Base-by-base conservation (phyloP, 225 moss, liverwort and hornwort species). In the Marchantia polymorpha region DNA sequence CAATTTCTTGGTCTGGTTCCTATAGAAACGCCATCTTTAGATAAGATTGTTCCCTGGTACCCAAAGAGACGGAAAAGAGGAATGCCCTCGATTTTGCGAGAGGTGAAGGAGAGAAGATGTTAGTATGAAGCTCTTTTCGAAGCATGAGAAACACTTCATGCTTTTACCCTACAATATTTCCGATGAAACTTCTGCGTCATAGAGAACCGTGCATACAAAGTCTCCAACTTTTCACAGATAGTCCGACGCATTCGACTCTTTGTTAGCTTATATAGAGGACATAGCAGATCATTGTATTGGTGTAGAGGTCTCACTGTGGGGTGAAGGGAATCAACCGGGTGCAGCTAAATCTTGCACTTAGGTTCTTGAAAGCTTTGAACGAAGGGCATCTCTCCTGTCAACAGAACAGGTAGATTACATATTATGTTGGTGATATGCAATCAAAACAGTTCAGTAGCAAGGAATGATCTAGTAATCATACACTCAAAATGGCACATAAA, bases 301-400 rank as follows among this genome's bases (percentile, higher is more conserved):
- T 48, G 54, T 47, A 69, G 75, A 49, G 72, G 51, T 39, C 83
- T 81, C 60, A 87, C 86, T 50, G 19, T 58, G 53, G 73, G 87
- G 82, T 91, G 86, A 16, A 93, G 91, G 65, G 97, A 91, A 48
- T 93, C 90, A 22, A 79, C 20, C 4, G 92, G 74, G 81, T 92
- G 94, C 46, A 91, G 89, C 48, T 93, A 90, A 78, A 94, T 90
- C 81, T 88, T 93, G 82, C 92, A 97, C 81, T 97, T 97, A 8
- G 92, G 94, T 30, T 93, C 94, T 83, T 93, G 94, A 81, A 94
- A 87, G 82, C 87, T 91, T 73, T 88, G 91, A 75, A 86, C 81
- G 73, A 89, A 80, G 7, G 81, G 82, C 80, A 82, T 51, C 60
- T 87, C 82, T 64, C 78, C 83, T 82, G 72, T 73, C 47, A 19